phyloP scores from a whole-genome alignment of 1,139 yeast species.

The Kurtzmaniella natalensis region DNA sequence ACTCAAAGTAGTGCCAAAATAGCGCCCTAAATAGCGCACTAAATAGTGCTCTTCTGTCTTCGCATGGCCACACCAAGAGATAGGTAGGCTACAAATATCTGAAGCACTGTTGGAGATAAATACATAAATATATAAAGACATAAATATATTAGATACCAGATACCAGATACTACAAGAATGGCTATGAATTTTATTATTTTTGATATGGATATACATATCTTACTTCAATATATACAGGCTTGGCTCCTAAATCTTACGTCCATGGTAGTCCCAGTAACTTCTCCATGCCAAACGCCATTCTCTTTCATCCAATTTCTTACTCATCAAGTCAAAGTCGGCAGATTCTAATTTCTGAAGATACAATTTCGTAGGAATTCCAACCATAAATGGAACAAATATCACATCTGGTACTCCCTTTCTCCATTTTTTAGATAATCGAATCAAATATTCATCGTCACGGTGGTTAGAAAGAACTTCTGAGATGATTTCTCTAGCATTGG shows the following conservation, averaged over 20 bases:
- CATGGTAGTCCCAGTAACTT: slow-evolving; percentile 51
- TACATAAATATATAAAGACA: too few relatives aligned
- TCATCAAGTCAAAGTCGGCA: slow-evolving; percentile 58
- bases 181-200: too few relatives aligned
- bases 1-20: too few relatives aligned
- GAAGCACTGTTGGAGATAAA: too few relatives aligned
- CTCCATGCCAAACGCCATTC: slow-evolving; percentile 77
- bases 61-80: too few relatives aligned
- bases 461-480: slow-evolving; percentile 19
- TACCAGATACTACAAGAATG: too few relatives aligned
- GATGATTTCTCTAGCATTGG: slow-evolving; percentile 31
- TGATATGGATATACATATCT: too few relatives aligned
- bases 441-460: slow-evolving; percentile 26
- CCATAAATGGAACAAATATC: slow-evolving; percentile 63
- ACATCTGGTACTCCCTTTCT: slow-evolving; percentile 57
- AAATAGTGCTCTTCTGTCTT: too few relatives aligned
- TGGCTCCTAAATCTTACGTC: slow-evolving; percentile 31
- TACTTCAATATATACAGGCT: too few relatives aligned
- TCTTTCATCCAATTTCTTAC: slow-evolving; percentile 43
- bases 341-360: slow-evolving; percentile 60
- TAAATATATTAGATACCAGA: too few relatives aligned
- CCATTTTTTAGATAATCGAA: slow-evolving; percentile 35
- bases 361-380: slow-evolving; percentile 59
- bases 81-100: too few relatives aligned
- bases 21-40: too few relatives aligned